These are phyloP conservation scores for Pueraria montana DNA, from an alignment of 306 rosid genomes.

Conservation along the genomic window DNA sequence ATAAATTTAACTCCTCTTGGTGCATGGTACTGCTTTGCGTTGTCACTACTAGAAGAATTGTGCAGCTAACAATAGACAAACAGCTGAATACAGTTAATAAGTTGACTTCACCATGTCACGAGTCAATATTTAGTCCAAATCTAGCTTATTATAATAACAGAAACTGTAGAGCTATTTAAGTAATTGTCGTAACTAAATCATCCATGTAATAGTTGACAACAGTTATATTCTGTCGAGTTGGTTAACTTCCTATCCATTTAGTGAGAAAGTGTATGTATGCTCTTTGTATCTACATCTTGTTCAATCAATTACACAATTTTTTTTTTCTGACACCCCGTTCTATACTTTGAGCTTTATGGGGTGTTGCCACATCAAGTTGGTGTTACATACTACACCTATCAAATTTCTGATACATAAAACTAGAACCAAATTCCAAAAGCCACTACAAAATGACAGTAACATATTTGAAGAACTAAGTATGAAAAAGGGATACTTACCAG, in stretches of 20 bases:
- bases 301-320: no score
- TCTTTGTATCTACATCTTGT: no score
- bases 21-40: not conserved
- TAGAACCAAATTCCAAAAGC: no score
- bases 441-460: no score
- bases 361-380: no score
- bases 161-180: not conserved
- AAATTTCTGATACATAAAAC: no score
- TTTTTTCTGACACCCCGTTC: no score
- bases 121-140: conserved; percentile 19
- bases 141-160: not conserved
- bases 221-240: not conserved
- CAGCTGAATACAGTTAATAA: not conserved
- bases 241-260: not conserved
- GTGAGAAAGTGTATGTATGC: not conserved
- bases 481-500: no score
- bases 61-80: not conserved
- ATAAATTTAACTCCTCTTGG: conserved; percentile 9
- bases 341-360: no score
- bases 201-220: not conserved
- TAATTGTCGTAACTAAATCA: not conserved
- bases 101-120: no score
- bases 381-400: no score
- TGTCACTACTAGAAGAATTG: not conserved
- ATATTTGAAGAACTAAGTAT: no score